Conservation (phyloP, 805 yeast genomes). For the Starmerella powellii region DNA sequence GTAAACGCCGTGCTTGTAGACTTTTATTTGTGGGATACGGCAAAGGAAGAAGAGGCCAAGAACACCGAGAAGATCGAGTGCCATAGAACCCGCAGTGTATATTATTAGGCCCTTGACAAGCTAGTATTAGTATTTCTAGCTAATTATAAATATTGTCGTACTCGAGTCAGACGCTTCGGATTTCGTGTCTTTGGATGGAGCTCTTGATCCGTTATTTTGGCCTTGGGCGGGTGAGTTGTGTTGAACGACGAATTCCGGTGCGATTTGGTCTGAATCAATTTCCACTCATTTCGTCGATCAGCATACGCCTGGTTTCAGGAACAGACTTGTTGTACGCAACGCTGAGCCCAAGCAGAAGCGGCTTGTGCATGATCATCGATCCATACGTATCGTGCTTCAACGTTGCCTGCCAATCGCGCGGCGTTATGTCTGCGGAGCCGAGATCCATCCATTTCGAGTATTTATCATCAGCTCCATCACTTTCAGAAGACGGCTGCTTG, state of each 20-base stretch:
- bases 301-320: constrained; percentile 9
- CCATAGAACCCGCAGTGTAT: constrained; percentile 33
- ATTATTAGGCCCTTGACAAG: constrained; percentile 20
- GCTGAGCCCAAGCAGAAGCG: constrained; percentile 16
- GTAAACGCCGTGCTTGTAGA: constrained; percentile 33
- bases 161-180: too few species aligned
- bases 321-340: constrained; percentile 13
- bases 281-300: constrained; percentile 19
- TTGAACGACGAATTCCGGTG: too few species aligned
- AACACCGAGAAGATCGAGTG: constrained; percentile 25
- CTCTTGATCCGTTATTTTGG: too few species aligned
- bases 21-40: constrained; percentile 37
- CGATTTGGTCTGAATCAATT: too few species aligned
- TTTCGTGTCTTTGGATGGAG: too few species aligned
- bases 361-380: constrained; percentile 13
- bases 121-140: too few species aligned
- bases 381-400: constrained; percentile 19
- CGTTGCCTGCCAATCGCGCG: constrained; percentile 11
- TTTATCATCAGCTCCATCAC: background rate
- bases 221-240: too few species aligned
- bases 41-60: constrained; percentile 29
- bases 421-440: constrained; percentile 18
- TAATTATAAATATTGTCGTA: too few species aligned
- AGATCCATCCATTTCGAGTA: constrained; percentile 7
- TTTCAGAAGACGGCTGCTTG: background rate